Conservation (phyloP, 345 rosid species). For the Hypericum perforatum region DNA sequence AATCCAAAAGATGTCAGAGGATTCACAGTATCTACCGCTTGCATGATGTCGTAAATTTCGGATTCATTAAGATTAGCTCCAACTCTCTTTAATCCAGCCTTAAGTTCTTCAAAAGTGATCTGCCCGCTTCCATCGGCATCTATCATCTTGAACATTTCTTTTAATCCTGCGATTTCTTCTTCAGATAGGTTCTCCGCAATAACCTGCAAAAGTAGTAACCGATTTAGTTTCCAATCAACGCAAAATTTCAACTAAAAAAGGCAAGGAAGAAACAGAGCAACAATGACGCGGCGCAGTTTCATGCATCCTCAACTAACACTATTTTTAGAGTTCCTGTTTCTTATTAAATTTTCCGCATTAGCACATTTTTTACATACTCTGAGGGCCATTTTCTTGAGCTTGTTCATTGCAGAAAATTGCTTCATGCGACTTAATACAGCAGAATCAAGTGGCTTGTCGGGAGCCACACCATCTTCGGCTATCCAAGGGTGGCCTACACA, state of each 20-base stretch:
- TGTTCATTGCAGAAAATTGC: constrained; percentile 27
- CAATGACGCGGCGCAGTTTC: neutral
- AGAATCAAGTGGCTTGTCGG: constrained; percentile 25
- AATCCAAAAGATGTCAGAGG: neutral
- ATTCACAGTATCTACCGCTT: constrained; percentile 40
- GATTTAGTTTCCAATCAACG: neutral
- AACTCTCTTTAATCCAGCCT: constrained; percentile 66
- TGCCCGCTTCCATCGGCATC: constrained; percentile 77
- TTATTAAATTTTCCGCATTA: too few relatives aligned
- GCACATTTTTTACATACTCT: constrained; percentile 16
- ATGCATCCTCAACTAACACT: neutral
- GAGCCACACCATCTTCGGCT: constrained; percentile 23
- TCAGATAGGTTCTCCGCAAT: constrained; percentile 82
- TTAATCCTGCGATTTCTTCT: constrained; percentile 89
- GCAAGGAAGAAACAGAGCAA: neutral
- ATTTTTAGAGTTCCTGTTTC: neutral
- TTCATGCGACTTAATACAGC: constrained; percentile 26
- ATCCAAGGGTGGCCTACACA: constrained; percentile 24
- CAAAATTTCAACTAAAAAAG: neutral
- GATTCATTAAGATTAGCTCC: constrained; percentile 90
- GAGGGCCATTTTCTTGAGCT: constrained; percentile 28
- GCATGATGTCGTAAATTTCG: constrained; percentile 83
- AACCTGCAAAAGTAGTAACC: constrained; percentile 29
- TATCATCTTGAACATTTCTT: constrained; percentile 87
- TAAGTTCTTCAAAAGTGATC: constrained; percentile 78